These are phyloP conservation scores for cucumber (Cucumis sativus) DNA, from an alignment of 306 rosid genomes.

Conservation along the genomic window DNA sequence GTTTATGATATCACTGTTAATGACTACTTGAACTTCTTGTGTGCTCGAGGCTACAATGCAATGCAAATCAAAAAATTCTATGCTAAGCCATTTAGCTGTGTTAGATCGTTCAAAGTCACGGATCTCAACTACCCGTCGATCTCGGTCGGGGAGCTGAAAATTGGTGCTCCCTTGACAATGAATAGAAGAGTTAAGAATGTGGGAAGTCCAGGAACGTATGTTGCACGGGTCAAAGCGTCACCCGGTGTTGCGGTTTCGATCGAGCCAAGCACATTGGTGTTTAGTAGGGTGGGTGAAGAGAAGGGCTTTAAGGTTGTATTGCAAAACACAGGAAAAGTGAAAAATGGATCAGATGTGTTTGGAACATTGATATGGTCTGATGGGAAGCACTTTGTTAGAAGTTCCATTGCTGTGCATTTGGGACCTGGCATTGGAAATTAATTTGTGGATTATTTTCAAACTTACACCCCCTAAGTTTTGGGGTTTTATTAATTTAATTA, in stretches of 20 bases:
- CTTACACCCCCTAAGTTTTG: no score
- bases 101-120: conserved; percentile 4
- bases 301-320: conserved; percentile 21
- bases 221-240: background rate
- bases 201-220: conserved; percentile 23
- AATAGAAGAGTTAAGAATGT: conserved; percentile 41
- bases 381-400: conserved; percentile 10
- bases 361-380: conserved; percentile 36
- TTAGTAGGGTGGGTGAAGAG: conserved; percentile 26
- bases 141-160: background rate
- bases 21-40: conserved; percentile 44
- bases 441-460: no score
- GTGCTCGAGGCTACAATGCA: conserved; percentile 30
- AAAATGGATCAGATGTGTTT: background rate
- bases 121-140: conserved; percentile 49
- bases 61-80: conserved; percentile 8
- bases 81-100: conserved; percentile 11
- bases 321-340: background rate
- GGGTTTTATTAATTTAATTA: no score
- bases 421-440: background rate
- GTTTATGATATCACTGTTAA: conserved; percentile 29
- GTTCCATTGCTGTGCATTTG: background rate
- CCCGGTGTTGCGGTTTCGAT: conserved; percentile 10
- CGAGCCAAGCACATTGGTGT: conserved; percentile 17
- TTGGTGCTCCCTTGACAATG: background rate